A percentile compares a stretch with the other conserved stretches of the same genome.
These are phyloP conservation scores for Nectriaceae sp. DNA, from an alignment of 2,329 filamentous ascomycete species.

Conservation along the genomic window DNA sequence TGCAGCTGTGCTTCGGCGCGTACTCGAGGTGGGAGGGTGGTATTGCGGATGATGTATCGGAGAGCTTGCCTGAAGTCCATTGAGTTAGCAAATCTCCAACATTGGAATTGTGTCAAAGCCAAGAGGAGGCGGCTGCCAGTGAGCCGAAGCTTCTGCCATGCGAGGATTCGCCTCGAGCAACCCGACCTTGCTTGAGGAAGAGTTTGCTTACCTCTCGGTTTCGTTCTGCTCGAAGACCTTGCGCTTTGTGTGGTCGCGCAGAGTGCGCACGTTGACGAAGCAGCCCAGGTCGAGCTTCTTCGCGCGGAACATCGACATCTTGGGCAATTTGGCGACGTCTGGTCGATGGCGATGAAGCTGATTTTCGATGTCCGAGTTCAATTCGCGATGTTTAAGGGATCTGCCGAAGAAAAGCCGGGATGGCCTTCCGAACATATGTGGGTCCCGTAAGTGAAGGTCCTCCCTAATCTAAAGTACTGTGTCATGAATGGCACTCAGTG, in stretches of 20 bases:
- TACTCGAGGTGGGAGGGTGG: conserved; percentile 75
- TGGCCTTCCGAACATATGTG: too few relatives aligned
- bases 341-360: conserved; percentile 17
- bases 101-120: neutral
- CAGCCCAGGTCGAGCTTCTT: conserved; percentile 90
- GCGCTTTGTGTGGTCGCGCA: conserved; percentile 96
- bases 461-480: too few relatives aligned
- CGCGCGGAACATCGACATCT: conserved; percentile 82
- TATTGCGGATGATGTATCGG: conserved; percentile 92
- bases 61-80: conserved; percentile 74
- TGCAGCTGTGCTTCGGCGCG: conserved; percentile 93
- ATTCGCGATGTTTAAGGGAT: conserved; percentile 2
- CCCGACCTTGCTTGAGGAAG: conserved; percentile 11
- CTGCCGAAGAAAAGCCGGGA: conserved; percentile 17
- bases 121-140: too few relatives aligned
- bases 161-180: too few relatives aligned
- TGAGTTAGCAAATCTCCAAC: conserved; percentile 6
- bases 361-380: conserved; percentile 13
- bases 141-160: too few relatives aligned
- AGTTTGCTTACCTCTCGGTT: conserved; percentile 71
- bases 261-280: conserved; percentile 81
- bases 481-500: too few relatives aligned
- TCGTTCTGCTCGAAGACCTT: conserved; percentile 88
- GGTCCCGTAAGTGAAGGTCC: too few relatives aligned
- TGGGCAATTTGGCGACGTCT: conserved; percentile 33